Evolutionary conservation across 306 rosid species (phyloP), one percentile per base, ranked within the genome.

Genomic region (Mucuna pruriens): DNA sequence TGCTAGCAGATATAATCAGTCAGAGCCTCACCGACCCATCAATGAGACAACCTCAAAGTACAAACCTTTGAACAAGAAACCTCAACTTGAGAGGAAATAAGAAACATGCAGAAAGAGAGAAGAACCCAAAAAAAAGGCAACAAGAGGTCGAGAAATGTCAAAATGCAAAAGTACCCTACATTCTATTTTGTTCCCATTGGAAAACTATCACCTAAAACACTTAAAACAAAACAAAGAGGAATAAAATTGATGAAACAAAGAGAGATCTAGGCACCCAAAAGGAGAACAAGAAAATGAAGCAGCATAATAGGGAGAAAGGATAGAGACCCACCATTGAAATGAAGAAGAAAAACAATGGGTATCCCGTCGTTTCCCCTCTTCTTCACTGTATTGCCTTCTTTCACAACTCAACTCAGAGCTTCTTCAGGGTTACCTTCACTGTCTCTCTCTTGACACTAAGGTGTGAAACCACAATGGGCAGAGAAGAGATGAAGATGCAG

Each of bases 291-390:
- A n/a, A 58, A 20, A 15, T 9, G 26, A 72, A 22, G 76, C 54
- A 76, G 70, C 46, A 33, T 25, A 36, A 61, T 16, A 55, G 22
- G 25, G 4, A 69, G 44, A 76, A 74, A 9, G 67, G 17, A 34
- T 0, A 88, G 25, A 51, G 60, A 89, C 87, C 83, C 85, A 88
- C 91, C 82, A 78, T 73, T 55, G 42, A 63, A 78, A 85, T 63
- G 68, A 76, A 40, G 87, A 83, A 73, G 34, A 75, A 15, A 65
- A 77, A 72, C 19, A 57, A 81, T 34, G 40, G 46, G 46, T 16
- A 66, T 25, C 39, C 26, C 66, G 46, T 74, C 17, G 80, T 20
- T 58, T 58, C 26, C 52, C 10, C 38, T 45, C 80, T 60, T 45
- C 25, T 20, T 33, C 63, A 10, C 8, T 25, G 23, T 19, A 7